Percentiles rank a stretch among this genome's conserved stretches.
phyloP scores from a whole-genome alignment of 1,284 basidiomycete genomes.

The Marasmius oreades region DNA sequence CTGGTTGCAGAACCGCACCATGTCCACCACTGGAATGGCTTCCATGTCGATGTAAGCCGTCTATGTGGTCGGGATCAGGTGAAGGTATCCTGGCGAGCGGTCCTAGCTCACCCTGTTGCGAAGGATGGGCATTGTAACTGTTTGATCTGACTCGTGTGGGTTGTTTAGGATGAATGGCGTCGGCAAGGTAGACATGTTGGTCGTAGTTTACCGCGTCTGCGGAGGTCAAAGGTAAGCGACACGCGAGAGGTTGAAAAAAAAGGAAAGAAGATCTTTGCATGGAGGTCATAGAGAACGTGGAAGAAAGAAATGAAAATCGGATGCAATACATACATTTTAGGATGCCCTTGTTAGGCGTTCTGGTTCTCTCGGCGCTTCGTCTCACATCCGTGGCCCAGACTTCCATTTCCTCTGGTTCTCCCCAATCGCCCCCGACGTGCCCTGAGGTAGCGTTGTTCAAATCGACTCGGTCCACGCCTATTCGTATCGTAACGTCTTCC shows the following conservation, averaged over 20 bases:
- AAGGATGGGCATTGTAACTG: constrained; percentile 68
- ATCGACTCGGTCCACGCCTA: constrained; percentile 41
- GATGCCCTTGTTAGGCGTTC: constrained; percentile 78
- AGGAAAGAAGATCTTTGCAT: constrained; percentile 5
- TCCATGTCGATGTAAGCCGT: constrained; percentile 71
- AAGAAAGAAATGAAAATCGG: neutral
- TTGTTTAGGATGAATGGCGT: constrained; percentile 29
- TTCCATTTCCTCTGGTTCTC: constrained; percentile 38
- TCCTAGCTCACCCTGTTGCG: constrained; percentile 51
- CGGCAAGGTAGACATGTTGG: constrained; percentile 51
- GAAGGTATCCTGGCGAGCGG: constrained; percentile 77
- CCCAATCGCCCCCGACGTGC: neutral
- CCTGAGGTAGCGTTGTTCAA: constrained; percentile 14
- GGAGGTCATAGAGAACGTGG: neutral
- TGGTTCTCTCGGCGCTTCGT: constrained; percentile 61
- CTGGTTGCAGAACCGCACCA: constrained; percentile 21
- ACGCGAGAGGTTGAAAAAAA: constrained; percentile 6
- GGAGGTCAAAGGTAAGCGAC: constrained; percentile 20
- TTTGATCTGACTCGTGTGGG: constrained; percentile 65
- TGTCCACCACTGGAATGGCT: constrained; percentile 42
- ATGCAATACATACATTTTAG: constrained; percentile 71
- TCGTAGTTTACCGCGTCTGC: constrained; percentile 62
- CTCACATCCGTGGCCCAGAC: constrained; percentile 71
- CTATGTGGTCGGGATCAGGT: constrained; percentile 81
- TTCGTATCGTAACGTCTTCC: constrained; percentile 75